Base-by-base conservation (phyloP, 306 rosid genomes). In the Luffa acutangula region DNA sequence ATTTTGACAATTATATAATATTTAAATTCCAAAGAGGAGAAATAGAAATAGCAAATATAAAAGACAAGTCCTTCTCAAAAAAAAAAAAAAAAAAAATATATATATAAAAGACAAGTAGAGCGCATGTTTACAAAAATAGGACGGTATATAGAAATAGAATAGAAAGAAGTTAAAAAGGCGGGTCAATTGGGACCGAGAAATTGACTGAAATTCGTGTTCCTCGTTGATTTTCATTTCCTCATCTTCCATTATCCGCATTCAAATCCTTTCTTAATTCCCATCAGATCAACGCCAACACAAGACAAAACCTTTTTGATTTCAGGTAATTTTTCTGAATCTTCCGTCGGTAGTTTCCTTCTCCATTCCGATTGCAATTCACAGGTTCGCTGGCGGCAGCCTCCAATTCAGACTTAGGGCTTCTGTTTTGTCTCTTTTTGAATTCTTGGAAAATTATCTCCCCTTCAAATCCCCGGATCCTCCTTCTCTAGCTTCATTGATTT, bases 361-460 rank as follows among this genome's bases (percentile, higher is more conserved):
- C 62, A 4, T 74, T 51, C 62, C 66, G 11, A 7, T 45, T 18
- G 0, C 20, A 9, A 13, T 60, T 60, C 82, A 71, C 86, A 78
- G 85, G 74, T 86, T 89, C 88, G 91, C 93, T 73, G 81, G 83
- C 85, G 91, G 86, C 85, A 90, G 86, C 82, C 81, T 5, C 81
- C 74, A 60, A 82, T 76, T 76, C 15, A 11, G 78, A 84, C 87
- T 36, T 20, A 37, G 46, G 43, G 42, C 36, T 66, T 21, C 59
- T 57, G 4, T 69, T 45, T 39, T 0, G 33, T 39, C 0, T 6
- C 71, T 6, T 41, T 1, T 9, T n/a, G 25, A 3, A 36, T 42
- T n/a, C 13, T 17, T 8, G 33, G 21, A 15, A 37, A 42, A 12
- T 84, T 67, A 53, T 9, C 51, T 14, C 43, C 18, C 6, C 7